Base-by-base conservation (phyloP, 1,284 basidiomycete genomes). In the Ceratobasidium sp. region DNA sequence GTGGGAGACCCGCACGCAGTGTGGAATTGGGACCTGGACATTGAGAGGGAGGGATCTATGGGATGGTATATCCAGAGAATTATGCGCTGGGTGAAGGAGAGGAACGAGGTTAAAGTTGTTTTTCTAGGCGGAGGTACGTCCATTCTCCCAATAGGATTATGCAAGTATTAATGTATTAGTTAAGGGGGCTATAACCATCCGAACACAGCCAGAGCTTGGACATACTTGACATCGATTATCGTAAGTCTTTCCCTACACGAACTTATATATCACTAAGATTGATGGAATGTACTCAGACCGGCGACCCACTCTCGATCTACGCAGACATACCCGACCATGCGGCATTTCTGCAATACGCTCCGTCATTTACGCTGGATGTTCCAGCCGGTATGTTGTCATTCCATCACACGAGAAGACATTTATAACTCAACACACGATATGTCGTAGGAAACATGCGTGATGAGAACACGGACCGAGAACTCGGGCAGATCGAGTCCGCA, bases 201-300 rank as follows among this genome's bases (percentile, higher is more conserved):
- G 0, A 97, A 97, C 80, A 90, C 90, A 0, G 94, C 95, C 0
- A 88, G 95, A 23, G 92, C 93, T 0, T 97, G 94, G 94, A 87
- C 94, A 0, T 90, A 90, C 79, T 84, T 96, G 20, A 97, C 94
- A 0, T 91, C 92, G 0, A 84, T 93, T 1, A 88, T 90, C 33
- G 92, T 94, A 79, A 80, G 90, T 84, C 28, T 67, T 23, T 75
- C 20, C 17, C 13, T 23, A 10, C 42, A 15, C 53, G 33, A 51
- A 8, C 37, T 63, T 15, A 26, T n/a, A 17, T 17, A 61, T 42
- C 1, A 8, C 4, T 64, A 17, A 42, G n/a, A 42, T n/a, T 74
- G 53, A 58, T 64, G 64, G 26, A 51, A 13, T 67, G 77, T 58
- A 63, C 58, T 26, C 76, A 94, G 91, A 84, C 89, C 28, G 86